Evolutionary conservation across 164 flowering plant species (phyloP).

Genomic region (Stephania japonica): DNA sequence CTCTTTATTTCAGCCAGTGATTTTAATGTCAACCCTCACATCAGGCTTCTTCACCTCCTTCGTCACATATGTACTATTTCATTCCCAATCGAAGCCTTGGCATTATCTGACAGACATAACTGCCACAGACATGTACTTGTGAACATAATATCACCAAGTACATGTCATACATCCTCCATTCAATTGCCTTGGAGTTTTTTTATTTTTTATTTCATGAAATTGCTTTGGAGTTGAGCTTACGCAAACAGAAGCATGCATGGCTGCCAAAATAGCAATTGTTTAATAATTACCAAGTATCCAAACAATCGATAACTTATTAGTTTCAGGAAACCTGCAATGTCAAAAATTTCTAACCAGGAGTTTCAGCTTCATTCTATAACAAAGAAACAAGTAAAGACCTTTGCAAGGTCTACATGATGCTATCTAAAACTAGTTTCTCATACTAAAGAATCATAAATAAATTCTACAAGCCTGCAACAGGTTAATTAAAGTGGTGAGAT

Average conservation of each 20-base stretch:
- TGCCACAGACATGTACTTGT: no score
- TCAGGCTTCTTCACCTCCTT: no score
- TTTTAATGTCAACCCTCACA: no score
- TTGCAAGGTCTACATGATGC: not conserved
- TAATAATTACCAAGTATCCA: not conserved
- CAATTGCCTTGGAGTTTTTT: no score
- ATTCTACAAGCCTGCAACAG: not conserved
- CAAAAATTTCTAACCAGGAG: conserved; percentile 1
- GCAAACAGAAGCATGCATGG: not conserved
- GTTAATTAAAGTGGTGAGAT: not conserved
- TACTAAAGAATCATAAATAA: not conserved
- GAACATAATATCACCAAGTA: not conserved
- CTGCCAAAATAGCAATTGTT: not conserved
- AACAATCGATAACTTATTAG: not conserved
- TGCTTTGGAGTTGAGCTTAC: not conserved
- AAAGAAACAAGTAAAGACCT: not conserved
- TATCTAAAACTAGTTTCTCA: not conserved
- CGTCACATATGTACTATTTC: no score
- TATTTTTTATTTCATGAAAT: no score
- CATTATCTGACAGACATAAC: no score
- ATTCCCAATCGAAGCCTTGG: no score
- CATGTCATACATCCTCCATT: not conserved
- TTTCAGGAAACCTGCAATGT: not conserved
- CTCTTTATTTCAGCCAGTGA: no score
- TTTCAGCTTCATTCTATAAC: conserved; percentile 5